Evolutionary conservation across 2,329 filamentous ascomycete species (phyloP).

Genomic region (Ascocoryne sarcoides): DNA sequence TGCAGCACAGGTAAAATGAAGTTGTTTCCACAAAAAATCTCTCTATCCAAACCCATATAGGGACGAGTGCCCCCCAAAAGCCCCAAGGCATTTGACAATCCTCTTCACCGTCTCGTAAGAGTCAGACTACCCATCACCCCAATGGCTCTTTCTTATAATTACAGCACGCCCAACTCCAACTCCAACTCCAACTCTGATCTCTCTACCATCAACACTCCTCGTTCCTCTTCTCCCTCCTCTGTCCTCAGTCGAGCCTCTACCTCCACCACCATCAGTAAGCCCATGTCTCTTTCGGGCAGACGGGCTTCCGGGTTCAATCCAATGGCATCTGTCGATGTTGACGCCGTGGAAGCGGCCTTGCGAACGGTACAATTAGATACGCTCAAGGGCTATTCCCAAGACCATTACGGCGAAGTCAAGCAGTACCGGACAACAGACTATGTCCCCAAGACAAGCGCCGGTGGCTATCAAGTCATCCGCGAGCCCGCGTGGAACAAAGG

Average conservation of each 20-base stretch:
- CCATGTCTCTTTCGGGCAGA: slow-evolving; percentile 23
- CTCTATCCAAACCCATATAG: not conserved
- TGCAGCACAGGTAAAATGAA: not conserved
- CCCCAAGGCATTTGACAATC: not conserved
- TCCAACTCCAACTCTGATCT: too few relatives aligned
- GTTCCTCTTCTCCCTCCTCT: slow-evolving; percentile 24
- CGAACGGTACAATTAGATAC: slow-evolving; percentile 52
- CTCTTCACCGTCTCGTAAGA: slow-evolving; percentile 3
- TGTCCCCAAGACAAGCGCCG: slow-evolving; percentile 40
- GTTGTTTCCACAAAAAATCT: not conserved
- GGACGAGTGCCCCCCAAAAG: not conserved
- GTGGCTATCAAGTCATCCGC: slow-evolving; percentile 51
- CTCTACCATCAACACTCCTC: slow-evolving; percentile 18
- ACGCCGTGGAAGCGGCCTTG: slow-evolving; percentile 50
- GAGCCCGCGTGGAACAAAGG: slow-evolving; percentile 61
- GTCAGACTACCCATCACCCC: slow-evolving; percentile 3
- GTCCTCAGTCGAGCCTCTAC: slow-evolving; percentile 22
- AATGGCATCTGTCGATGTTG: slow-evolving; percentile 38
- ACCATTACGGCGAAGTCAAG: slow-evolving; percentile 45
- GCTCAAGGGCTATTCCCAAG: slow-evolving; percentile 50
- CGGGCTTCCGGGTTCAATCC: slow-evolving; percentile 24
- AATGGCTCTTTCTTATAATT: slow-evolving; percentile 23
- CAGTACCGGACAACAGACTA: slow-evolving; percentile 47
- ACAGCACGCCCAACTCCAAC: slow-evolving; percentile 20
- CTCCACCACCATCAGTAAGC: slow-evolving; percentile 22